Conservation (phyloP, 768 basidiomycete genomes). For the Psilocybe cyanescens region DNA sequence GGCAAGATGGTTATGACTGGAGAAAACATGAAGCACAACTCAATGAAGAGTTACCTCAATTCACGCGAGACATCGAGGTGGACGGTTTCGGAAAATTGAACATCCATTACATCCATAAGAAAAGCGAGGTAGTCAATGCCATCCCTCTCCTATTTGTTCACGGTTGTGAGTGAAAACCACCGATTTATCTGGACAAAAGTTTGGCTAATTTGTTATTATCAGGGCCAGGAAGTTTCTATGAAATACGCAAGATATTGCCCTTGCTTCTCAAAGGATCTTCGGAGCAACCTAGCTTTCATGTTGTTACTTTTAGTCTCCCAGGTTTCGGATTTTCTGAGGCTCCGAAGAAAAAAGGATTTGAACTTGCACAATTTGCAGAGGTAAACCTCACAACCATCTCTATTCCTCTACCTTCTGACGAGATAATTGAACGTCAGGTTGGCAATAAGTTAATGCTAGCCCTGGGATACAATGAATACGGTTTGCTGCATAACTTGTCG, state of each 20-base stretch:
- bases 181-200: slow-evolving; percentile 3
- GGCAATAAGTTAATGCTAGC: slow-evolving; percentile 53
- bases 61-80: slow-evolving; percentile 53
- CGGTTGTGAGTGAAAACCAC: slow-evolving; percentile 46
- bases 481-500: slow-evolving; percentile 23
- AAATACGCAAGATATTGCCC: slow-evolving; percentile 61
- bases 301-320: slow-evolving; percentile 61
- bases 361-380: slow-evolving; percentile 48
- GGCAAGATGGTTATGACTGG: slow-evolving; percentile 64
- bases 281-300: slow-evolving; percentile 61
- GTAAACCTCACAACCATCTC: slow-evolving; percentile 44
- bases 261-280: slow-evolving; percentile 45
- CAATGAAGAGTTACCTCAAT: slow-evolving; percentile 59
- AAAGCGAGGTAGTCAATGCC: slow-evolving; percentile 44
- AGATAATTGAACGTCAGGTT: slow-evolving; percentile 27
- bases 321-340: slow-evolving; percentile 67
- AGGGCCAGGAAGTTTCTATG: slow-evolving; percentile 66
- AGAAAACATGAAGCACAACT: slow-evolving; percentile 50
- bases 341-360: slow-evolving; percentile 56
- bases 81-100: slow-evolving; percentile 45
- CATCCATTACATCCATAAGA: slow-evolving; percentile 64
- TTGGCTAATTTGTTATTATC: slow-evolving; percentile 20
- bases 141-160: slow-evolving; percentile 66
- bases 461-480: slow-evolving; percentile 54
- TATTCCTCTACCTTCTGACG: slow-evolving; percentile 57